Conservation (phyloP, 1,139 yeast species). For the Hemisphaericaspora xylofermentans region DNA sequence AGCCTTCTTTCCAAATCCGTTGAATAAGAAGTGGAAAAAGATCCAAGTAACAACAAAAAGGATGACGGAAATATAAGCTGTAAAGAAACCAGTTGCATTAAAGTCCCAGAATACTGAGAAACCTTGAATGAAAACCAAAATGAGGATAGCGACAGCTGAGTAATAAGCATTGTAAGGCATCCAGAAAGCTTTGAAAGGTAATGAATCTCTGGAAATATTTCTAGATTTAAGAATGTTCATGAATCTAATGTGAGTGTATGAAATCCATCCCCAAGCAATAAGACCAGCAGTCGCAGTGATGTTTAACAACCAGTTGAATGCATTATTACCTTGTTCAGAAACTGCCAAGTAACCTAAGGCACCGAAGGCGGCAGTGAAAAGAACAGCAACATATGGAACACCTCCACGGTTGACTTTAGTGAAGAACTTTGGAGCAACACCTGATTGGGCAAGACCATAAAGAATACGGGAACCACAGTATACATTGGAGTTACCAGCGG, state of each 20-base stretch:
- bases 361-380: slow-evolving; percentile 61
- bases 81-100: slow-evolving; percentile 55
- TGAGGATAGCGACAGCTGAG: slow-evolving; percentile 48
- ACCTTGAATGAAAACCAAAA: slow-evolving; percentile 70
- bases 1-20: slow-evolving; percentile 36
- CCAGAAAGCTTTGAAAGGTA: slow-evolving; percentile 67
- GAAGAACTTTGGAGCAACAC: slow-evolving; percentile 61
- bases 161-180: slow-evolving; percentile 69
- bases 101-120: slow-evolving; percentile 59
- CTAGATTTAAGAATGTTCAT: slow-evolving; percentile 59
- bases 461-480: slow-evolving; percentile 76
- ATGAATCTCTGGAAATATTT: slow-evolving; percentile 59
- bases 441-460: slow-evolving; percentile 61
- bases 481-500: slow-evolving; percentile 82
- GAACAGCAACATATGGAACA: slow-evolving; percentile 64
- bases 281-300: slow-evolving; percentile 77
- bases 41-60: slow-evolving; percentile 54
- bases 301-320: slow-evolving; percentile 82
- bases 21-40: slow-evolving; percentile 50
- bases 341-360: slow-evolving; percentile 68
- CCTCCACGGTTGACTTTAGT: slow-evolving; percentile 56
- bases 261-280: slow-evolving; percentile 71
- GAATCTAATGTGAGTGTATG: slow-evolving; percentile 64
- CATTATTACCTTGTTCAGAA: slow-evolving; percentile 60
- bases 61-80: slow-evolving; percentile 65